These are phyloP conservation scores for Suillus paluster DNA, from an alignment of 768 basidiomycete species.

Conservation along the genomic window DNA sequence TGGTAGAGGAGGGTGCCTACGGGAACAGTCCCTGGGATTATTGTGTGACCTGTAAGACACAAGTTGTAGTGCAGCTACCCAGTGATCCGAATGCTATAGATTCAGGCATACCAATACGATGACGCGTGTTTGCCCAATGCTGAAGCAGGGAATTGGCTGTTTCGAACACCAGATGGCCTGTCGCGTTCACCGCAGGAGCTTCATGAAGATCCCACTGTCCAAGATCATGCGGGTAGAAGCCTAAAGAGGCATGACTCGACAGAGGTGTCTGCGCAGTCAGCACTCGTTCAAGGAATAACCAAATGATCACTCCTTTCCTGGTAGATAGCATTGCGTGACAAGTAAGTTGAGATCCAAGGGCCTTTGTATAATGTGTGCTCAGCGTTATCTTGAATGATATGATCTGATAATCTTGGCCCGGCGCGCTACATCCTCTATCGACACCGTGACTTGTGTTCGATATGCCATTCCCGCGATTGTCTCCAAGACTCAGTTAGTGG, in stretches of 20 bases:
- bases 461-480: no score
- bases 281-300: not conserved
- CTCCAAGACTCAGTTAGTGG: no score
- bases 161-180: slow-evolving; percentile 38
- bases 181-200: slow-evolving; percentile 29
- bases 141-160: slow-evolving; percentile 39
- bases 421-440: no score
- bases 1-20: slow-evolving; percentile 30
- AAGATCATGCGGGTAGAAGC: not conserved
- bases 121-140: slow-evolving; percentile 50
- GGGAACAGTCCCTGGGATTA: slow-evolving; percentile 8
- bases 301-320: not conserved
- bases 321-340: not conserved
- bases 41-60: slow-evolving; percentile 3
- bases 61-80: not conserved
- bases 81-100: slow-evolving; percentile 13
- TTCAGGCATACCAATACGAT: slow-evolving; percentile 41
- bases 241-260: not conserved
- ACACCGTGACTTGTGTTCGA: no score
- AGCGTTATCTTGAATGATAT: no score
- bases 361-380: no score
- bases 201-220: slow-evolving; percentile 28
- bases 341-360: no score
- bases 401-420: no score
- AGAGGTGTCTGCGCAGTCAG: not conserved